These are phyloP conservation scores for Petunia secreta DNA, from an alignment of 257 asterid genomes.

Conservation along the genomic window DNA sequence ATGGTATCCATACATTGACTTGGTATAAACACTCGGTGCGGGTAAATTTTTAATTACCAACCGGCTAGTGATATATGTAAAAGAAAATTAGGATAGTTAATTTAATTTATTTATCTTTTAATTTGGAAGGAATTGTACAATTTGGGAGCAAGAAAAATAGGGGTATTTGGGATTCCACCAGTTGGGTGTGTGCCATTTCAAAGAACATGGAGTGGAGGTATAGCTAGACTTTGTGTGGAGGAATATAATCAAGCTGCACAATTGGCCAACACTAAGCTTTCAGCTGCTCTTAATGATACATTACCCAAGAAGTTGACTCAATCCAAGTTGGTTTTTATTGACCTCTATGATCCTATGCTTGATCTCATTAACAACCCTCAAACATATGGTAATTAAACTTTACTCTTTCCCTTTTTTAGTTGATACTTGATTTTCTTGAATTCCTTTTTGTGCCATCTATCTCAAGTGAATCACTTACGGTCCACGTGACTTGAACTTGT, in stretches of 20 bases:
- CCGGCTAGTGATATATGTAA: too few species aligned
- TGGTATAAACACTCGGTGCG: too few species aligned
- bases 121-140: constrained; percentile 54
- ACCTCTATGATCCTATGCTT: constrained; percentile 53
- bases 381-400: constrained; percentile 54
- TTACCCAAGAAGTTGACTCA: constrained; percentile 40
- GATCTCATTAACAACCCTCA: constrained; percentile 55
- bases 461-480: too few species aligned
- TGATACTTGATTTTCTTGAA: background rate
- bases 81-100: background rate
- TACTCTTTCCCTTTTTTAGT: background rate
- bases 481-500: too few species aligned
- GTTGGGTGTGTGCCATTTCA: constrained; percentile 76
- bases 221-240: constrained; percentile 46
- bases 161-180: constrained; percentile 66
- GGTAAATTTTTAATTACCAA: too few species aligned
- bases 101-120: background rate
- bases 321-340: constrained; percentile 47
- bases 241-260: constrained; percentile 45
- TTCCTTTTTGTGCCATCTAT: too few species aligned
- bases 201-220: constrained; percentile 70
- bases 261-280: constrained; percentile 51
- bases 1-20: too few species aligned
- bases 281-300: constrained; percentile 39
- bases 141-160: constrained; percentile 63